Base-by-base conservation (phyloP, 345 rosid species). In the Aquilaria yunnanensis region DNA sequence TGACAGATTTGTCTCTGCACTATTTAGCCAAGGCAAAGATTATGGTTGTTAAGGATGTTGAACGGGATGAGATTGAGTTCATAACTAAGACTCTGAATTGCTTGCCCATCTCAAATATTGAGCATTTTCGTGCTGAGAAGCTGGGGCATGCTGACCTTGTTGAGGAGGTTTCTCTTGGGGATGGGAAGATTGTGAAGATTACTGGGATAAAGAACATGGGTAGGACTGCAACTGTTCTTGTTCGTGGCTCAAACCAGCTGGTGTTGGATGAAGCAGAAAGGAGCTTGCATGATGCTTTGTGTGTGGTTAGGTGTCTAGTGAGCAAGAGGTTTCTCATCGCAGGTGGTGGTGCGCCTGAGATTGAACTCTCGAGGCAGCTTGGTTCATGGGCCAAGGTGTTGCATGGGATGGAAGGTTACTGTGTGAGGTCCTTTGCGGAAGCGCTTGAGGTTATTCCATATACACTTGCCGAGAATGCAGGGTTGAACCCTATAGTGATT, bases 301-400 rank as follows among this genome's bases (percentile, higher is more conserved):
- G 97, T 64, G 97, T 94, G 53, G 91, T 94, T 37, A 82, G 99
- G 73, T 94, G 99, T 65, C 64, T 94, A 74, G 99, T 90, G 48
- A 88, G 62, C 67, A 94, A 90, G 78, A 78, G 91, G 62, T 90
- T 94, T 81, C 70, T 94, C 82, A 90, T 94, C 72, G 96, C 99
- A 5, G 97, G 99, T 47, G 99, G 99, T 63, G 99, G 99, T 56
- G 99, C 97, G 32, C 99, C 99, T 0, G 97, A 94, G 90, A 90
- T 94, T 72, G 99, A 94, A 64, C 74, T 94, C 59, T 90, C 97
- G 0, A 83, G 96, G 84, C 97, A 90, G 84, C 84, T 93, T 58
- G 98, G 99, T 56, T 90, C 94, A 14, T 93, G 98, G 97, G 88
- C 97, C 2, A 93, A 93, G 85, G 96, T 83, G 34, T 81, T 93